These are phyloP conservation scores for Pseudozyma flocculosa DNA, from an alignment of 1,284 basidiomycete genomes.

Conservation along the genomic window DNA sequence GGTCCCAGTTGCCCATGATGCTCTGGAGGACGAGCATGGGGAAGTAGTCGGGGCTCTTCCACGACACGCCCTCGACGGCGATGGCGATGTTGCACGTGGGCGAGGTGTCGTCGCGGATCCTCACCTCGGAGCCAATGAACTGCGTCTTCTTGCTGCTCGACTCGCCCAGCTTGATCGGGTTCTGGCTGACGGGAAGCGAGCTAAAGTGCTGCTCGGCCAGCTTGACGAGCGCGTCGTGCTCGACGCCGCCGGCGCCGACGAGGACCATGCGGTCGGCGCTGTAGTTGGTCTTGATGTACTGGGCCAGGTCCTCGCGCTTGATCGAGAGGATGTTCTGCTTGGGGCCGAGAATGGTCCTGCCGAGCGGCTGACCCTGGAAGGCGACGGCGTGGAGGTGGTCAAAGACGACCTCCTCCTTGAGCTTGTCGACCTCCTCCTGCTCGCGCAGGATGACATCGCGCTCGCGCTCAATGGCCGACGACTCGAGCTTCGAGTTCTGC, in stretches of 20 bases:
- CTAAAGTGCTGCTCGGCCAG: conserved; percentile 94
- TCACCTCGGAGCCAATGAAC: conserved; percentile 94
- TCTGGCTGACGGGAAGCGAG: conserved; percentile 78
- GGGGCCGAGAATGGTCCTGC: conserved; percentile 95
- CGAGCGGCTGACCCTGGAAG: conserved; percentile 92
- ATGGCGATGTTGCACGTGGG: conserved; percentile 89
- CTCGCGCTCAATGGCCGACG: conserved; percentile 86
- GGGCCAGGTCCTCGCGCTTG: conserved; percentile 81
- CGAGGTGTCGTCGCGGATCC: conserved; percentile 88
- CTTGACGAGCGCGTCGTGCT: conserved; percentile 88
- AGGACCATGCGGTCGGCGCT: conserved; percentile 98
- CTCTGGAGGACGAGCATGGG: conserved; percentile 98
- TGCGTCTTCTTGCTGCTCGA: conserved; percentile 63
- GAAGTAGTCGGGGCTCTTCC: conserved; percentile 98
- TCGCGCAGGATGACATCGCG: conserved; percentile 95
- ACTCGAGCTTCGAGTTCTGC: conserved; percentile 94
- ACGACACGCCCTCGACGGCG: conserved; percentile 95
- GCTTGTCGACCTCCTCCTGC: conserved; percentile 99
- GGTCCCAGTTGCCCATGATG: conserved; percentile 99
- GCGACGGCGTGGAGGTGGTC: conserved; percentile 96
- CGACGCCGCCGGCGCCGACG: conserved; percentile 92
- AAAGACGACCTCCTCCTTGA: conserved; percentile 96
- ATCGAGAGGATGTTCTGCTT: conserved; percentile 96
- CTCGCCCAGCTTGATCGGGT: conserved; percentile 83
- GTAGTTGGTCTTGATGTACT: conserved; percentile 97